These are phyloP conservation scores for Syzygium syzygioides DNA, from an alignment of 441 rosid species.

Conservation along the genomic window DNA sequence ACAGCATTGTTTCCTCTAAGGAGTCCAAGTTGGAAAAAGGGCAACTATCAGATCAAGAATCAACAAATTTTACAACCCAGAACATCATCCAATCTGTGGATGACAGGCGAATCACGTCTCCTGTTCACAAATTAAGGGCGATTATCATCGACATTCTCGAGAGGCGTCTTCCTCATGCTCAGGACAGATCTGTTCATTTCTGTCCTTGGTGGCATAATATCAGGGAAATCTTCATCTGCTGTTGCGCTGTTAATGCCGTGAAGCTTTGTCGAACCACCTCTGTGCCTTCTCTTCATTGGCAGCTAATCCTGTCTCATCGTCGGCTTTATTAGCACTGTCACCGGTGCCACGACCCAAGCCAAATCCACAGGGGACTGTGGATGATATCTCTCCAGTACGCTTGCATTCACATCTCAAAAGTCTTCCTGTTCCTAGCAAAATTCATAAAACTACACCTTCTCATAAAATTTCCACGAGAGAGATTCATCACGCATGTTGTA, in stretches of 20 bases:
- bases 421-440: conserved; percentile 74
- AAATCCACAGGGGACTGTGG: conserved; percentile 13
- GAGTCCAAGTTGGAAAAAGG: conserved; percentile 19
- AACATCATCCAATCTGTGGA: neutral
- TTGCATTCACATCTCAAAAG: conserved; percentile 91
- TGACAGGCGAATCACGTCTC: neutral
- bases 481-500: neutral
- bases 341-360: conserved; percentile 16
- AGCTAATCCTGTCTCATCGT: conserved; percentile 45
- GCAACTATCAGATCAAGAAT: neutral
- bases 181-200: conserved; percentile 11
- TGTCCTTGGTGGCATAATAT: conserved; percentile 3
- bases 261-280: conserved; percentile 63
- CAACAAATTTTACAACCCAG: neutral
- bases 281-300: conserved; percentile 77
- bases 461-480: conserved; percentile 11
- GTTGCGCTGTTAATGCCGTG: conserved; percentile 38
- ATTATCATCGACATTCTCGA: neutral
- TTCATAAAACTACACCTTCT: conserved; percentile 84
- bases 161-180: conserved; percentile 10
- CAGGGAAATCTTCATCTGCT: conserved; percentile 9
- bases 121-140: conserved; percentile 8
- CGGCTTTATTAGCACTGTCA: conserved; percentile 21
- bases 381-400: conserved; percentile 37
- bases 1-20: conserved; percentile 25